Percentiles rank a stretch among this genome's conserved stretches.
These are phyloP conservation scores for Lactarius akahatsu DNA, from an alignment of 768 basidiomycete genomes.

Conservation along the genomic window DNA sequence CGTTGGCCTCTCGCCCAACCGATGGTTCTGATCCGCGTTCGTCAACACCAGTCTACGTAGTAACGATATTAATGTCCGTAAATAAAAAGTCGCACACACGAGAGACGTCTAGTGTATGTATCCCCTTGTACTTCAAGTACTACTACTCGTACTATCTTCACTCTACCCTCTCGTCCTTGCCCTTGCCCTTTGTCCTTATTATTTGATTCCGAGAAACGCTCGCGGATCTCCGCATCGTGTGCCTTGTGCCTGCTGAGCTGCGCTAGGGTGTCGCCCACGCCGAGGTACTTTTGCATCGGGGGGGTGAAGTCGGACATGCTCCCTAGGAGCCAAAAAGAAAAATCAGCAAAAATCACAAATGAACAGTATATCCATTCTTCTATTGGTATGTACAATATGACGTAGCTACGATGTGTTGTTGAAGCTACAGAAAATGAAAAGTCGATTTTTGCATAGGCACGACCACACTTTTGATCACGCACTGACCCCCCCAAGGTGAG, in stretches of 20 bases:
- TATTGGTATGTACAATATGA: no score
- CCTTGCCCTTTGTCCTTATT: slow-evolving; percentile 6
- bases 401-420: no score
- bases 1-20: slow-evolving; percentile 53
- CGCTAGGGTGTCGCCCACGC: slow-evolving; percentile 78
- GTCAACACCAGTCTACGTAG: not conserved
- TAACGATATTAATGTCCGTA: slow-evolving; percentile 15
- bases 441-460: no score
- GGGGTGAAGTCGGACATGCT: no score
- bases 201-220: slow-evolving; percentile 51
- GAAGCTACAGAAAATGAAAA: no score
- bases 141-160: not conserved
- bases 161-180: not conserved
- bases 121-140: no score
- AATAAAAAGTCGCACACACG: slow-evolving; percentile 11
- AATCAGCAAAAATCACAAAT: no score
- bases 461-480: no score
- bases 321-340: no score
- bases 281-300: no score
- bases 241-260: slow-evolving; percentile 74
- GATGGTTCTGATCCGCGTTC: slow-evolving; percentile 49
- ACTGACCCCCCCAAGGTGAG: no score
- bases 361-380: no score
- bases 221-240: slow-evolving; percentile 74
- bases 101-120: not conserved